Evolutionary conservation across 768 basidiomycete species (phyloP), one percentile per base, ranked within the genome.

Genomic region (Clathrus columnatus): DNA sequence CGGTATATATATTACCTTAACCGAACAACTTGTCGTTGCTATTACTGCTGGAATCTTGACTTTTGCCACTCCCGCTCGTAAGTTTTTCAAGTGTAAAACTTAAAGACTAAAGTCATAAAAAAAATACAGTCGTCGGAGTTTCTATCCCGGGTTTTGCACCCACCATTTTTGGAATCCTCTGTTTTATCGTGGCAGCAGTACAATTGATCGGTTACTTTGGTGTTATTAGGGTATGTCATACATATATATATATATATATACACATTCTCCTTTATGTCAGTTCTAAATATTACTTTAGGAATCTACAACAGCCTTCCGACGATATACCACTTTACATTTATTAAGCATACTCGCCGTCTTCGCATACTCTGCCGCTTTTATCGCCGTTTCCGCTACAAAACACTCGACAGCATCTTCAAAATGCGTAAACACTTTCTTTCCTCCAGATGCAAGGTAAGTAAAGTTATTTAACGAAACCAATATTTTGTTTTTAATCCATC

Each of bases 201-300:
- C 96, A 99, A 67, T 59, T 91, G 0, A 66, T 96, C 11, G 96
- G 96, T 0, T 86, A 94, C 67, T 67, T 93, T 41, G 92, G 87
- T 48, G 92, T 97, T 43, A 79, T 81, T 42, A 76, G 76, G 73
- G 94, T 88, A 64, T 55, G 76, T 62, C 41, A 8, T 26, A n/a
- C 20, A 16, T 29, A n/a, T 23, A n/a, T n/a, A n/a, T n/a, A n/a
- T n/a, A n/a, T 27, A 26, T 20, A 27, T 42, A 5, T 14, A 23
- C 23, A 7, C 24, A 7, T 36, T 21, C 16, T 58, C 59, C 62
- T 45, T 29, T n/a, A 57, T 16, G 43, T 53, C 18, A 26, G 6
- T 27, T 48, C 21, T 51, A 51, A 51, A 52, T 23, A 14, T 11
- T 48, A n/a, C 24, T 43, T 16, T 64, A 90, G 87, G 87, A 90